These are phyloP conservation scores for Capniomyces stellatus DNA, from an alignment of 371 early-diverging fungal genomes.

Conservation along the genomic window DNA sequence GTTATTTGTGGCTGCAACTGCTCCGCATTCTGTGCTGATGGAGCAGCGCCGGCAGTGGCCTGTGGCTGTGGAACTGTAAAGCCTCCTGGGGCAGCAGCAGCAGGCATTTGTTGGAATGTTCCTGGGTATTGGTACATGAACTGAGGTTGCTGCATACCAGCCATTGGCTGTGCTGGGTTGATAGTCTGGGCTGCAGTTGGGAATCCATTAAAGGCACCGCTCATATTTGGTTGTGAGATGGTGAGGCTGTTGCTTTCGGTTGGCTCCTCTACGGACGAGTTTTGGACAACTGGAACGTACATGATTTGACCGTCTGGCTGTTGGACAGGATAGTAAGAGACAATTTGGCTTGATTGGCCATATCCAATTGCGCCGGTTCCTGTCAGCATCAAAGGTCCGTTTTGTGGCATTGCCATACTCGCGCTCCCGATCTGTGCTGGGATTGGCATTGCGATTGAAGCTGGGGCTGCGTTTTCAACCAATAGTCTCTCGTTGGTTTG, in stretches of 20 bases:
- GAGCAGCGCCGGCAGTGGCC: not conserved
- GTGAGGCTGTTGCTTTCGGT: not conserved
- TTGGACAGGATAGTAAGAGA: not conserved
- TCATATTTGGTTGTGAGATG: not conserved
- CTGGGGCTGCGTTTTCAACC: not conserved
- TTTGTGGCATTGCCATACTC: not conserved
- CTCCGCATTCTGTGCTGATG: not conserved
- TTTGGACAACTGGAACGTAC: not conserved
- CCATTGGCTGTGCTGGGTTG: not conserved
- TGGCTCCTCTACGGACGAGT: not conserved
- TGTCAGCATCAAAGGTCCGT: not conserved
- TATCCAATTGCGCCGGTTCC: not conserved
- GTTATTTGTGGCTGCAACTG: constrained; percentile 1
- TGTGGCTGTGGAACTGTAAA: not conserved
- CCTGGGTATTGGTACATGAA: not conserved
- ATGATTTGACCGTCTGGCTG: constrained; percentile 1
- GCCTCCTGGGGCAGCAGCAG: not conserved
- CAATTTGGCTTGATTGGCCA: not conserved
- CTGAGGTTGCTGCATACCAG: not conserved
- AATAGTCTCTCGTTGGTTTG: not conserved
- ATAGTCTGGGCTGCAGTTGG: not conserved
- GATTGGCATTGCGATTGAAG: not conserved
- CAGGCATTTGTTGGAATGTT: too few relatives aligned
- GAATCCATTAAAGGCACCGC: not conserved
- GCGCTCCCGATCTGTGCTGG: not conserved